Base-by-base conservation (phyloP, 164 flowering plant genomes). In the Tetrastigma voinierianum region DNA sequence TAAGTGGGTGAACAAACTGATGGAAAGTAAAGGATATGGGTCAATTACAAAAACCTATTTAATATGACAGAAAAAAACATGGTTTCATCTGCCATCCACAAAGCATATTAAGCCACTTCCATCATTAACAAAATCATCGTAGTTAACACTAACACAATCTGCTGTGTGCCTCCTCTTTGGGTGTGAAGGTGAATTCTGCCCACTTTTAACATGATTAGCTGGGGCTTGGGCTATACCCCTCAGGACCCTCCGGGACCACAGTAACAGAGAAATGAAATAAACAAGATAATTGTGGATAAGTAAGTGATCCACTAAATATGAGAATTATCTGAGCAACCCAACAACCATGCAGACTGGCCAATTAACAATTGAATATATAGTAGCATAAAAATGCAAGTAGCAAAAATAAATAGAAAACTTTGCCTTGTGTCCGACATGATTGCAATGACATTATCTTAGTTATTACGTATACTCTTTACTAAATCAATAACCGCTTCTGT, bases 181-280 rank as follows among this genome's bases (percentile, higher is more conserved):
- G 93, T 43, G 99, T 96, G 70, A 93, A 96, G 21, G 93, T 91
- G 73, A 89, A 91, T 66, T 93, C 67, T 96, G 95, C 19, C 99
- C 99, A 79, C 62, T 65, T 48, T 21, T 72, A 96, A 77, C 6
- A 19, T 83, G 62, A 96, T 83, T 51, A 98, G 98, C 71, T 96
- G 89, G 61, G 97, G 93, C 80, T 93, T 78, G 70, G n/a, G n/a
- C n/a, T n/a, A n/a, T 96, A 98, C 99, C 99, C 99, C 78, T 96
- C 99, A 46, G 99, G 99, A 18, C 99, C 99, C 99, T 96, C n/a
- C n/a, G n/a, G n/a, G n/a, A n/a, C n/a, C n/a, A n/a, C n/a, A 79
- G 40, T 24, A 57, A 59, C 25, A 64, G 17, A 64, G n/a, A 51
- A 66, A 66, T 53, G 11, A 59, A n/a, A n/a, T n/a, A 25, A 43